Conservation (phyloP, 2,329 filamentous ascomycete genomes). For the Apiospora kogelbergensis region DNA sequence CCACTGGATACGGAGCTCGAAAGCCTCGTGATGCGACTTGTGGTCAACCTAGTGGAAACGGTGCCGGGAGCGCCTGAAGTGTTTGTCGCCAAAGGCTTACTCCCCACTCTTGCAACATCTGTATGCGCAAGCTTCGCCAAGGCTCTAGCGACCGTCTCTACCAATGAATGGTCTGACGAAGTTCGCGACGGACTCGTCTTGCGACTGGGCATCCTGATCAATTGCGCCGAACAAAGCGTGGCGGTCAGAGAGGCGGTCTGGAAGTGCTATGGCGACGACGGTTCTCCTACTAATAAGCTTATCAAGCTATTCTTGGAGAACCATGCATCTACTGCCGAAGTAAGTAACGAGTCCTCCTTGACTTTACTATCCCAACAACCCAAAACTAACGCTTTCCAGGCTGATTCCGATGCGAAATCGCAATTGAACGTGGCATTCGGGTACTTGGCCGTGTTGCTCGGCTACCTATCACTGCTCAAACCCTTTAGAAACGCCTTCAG, state of each 20-base stretch:
- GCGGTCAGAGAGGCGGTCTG: slow-evolving; percentile 53
- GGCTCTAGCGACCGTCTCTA: slow-evolving; percentile 47
- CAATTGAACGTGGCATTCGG: slow-evolving; percentile 81
- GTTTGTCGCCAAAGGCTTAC: slow-evolving; percentile 63
- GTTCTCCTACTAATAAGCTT: slow-evolving; percentile 56
- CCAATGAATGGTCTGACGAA: slow-evolving; percentile 47
- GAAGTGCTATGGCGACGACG: slow-evolving; percentile 36
- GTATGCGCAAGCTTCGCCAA: slow-evolving; percentile 53
- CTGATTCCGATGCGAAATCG: slow-evolving; percentile 71
- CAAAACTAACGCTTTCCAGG: slow-evolving; percentile 40
- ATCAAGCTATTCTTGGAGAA: slow-evolving; percentile 68
- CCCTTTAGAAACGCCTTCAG: slow-evolving; percentile 45
- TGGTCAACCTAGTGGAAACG: slow-evolving; percentile 85
- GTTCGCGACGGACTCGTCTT: slow-evolving; percentile 73
- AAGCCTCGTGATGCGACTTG: slow-evolving; percentile 63
- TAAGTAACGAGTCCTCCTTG: slow-evolving; percentile 41
- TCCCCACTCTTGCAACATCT: slow-evolving; percentile 46
- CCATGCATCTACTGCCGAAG: slow-evolving; percentile 65
- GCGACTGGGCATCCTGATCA: slow-evolving; percentile 80
- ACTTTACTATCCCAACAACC: slow-evolving; percentile 15
- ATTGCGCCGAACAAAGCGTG: slow-evolving; percentile 77
- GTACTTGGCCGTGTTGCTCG: slow-evolving; percentile 81
- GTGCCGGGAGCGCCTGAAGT: slow-evolving; percentile 66
- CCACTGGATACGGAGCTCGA: slow-evolving; percentile 40
- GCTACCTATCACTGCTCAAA: slow-evolving; percentile 68